phyloP scores from a whole-genome alignment of 495 filamentous ascomycete genomes.

The Pyrenula aspistea region DNA sequence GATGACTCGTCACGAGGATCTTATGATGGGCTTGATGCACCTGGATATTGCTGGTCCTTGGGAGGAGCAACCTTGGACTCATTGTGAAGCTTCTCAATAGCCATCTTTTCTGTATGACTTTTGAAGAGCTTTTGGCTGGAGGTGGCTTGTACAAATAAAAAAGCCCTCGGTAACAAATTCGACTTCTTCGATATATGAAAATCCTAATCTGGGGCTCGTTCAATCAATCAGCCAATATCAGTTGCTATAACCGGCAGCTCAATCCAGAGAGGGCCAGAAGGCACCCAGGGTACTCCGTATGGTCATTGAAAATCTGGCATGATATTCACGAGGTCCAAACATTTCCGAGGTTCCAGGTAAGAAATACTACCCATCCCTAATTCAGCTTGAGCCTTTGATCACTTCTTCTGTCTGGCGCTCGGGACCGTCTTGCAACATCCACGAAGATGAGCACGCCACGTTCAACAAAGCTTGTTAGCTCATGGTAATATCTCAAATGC shows the following conservation, averaged over 20 bases:
- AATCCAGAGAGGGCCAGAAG: not conserved
- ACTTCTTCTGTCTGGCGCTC: not conserved
- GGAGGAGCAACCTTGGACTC: slow-evolving; percentile 5
- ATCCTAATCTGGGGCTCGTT: not conserved
- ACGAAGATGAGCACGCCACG: not conserved
- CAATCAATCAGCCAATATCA: not conserved
- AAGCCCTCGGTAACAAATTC: no score
- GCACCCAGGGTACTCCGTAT: not conserved
- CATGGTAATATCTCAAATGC: not conserved
- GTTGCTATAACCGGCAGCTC: not conserved
- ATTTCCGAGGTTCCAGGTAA: not conserved
- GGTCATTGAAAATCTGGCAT: not conserved
- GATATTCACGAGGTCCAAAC: not conserved
- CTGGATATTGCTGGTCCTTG: slow-evolving; percentile 12
- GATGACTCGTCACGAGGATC: not conserved
- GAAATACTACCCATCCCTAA: not conserved
- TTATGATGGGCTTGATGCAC: slow-evolving; percentile 4
- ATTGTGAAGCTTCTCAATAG: not conserved
- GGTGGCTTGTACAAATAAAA: no score
- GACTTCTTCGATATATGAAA: not conserved
- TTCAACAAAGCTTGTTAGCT: not conserved
- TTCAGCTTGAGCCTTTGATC: not conserved
- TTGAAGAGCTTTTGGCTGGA: not conserved
- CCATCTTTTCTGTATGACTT: not conserved
- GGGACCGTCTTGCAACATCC: not conserved